phyloP scores from a whole-genome alignment of 768 basidiomycete species.

The Infundibulicybe gibba region DNA sequence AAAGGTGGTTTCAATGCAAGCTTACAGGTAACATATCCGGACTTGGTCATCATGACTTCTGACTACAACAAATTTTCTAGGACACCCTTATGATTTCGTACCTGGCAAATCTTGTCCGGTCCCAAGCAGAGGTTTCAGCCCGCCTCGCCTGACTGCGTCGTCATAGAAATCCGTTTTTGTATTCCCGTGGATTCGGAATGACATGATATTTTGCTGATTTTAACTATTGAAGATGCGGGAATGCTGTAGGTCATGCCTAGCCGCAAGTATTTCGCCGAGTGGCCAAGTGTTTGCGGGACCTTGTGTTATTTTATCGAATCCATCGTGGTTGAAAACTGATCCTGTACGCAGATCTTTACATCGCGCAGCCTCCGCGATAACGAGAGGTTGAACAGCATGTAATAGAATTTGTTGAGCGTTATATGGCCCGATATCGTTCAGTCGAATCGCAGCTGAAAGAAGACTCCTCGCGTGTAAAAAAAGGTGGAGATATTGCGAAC shows the following conservation, averaged over 20 bases:
- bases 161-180: constrained; percentile 22
- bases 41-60: constrained; percentile 13
- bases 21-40: constrained; percentile 51
- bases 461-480: constrained; percentile 91
- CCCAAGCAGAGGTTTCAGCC: constrained; percentile 90
- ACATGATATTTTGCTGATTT: constrained; percentile 5
- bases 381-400: constrained; percentile 64
- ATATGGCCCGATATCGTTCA: constrained; percentile 93
- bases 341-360: constrained; percentile 51
- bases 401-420: constrained; percentile 84
- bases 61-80: constrained; percentile 30
- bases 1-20: constrained; percentile 73
- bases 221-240: constrained; percentile 95
- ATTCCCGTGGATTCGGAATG: not conserved
- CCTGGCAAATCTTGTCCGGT: constrained; percentile 87
- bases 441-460: constrained; percentile 86
- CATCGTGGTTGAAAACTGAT: constrained; percentile 19
- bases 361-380: constrained; percentile 47
- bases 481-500: constrained; percentile 82
- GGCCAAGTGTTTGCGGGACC: constrained; percentile 95
- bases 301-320: constrained; percentile 36
- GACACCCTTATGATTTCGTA: constrained; percentile 96
- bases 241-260: constrained; percentile 92
- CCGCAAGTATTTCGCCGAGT: constrained; percentile 86
- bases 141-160: constrained; percentile 74